Evolutionary conservation across 2,329 filamentous ascomycete species (phyloP), one percentile per base, ranked within the genome.

Genomic region (Macrophomina pseudophaseolina): DNA sequence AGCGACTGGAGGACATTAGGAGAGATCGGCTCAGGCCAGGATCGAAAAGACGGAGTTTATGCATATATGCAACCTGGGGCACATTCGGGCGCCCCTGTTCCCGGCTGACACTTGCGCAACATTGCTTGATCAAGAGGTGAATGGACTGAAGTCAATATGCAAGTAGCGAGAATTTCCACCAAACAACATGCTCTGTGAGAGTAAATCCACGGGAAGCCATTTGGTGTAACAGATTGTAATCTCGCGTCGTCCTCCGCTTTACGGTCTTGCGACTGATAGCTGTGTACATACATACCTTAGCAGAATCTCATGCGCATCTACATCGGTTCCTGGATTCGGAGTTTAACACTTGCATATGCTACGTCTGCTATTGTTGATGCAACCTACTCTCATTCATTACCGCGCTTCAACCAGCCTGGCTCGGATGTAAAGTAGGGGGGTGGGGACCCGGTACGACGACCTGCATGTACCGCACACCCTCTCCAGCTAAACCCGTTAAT

Each of bases 241-340:
- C 16, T 14, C 23, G 4, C 2, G 33, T 38, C 23, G 42, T 30
- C 11, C n/a, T 62, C 32, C n/a, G 30, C 6, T n/a, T 49, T 12
- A 6, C 2, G 14, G 12, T 28, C 30, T 30, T 30, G 44, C 32
- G 32, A 11, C 42, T 62, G 44, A 49, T 18, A 23, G 23, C 23
- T 23, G 23, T 23, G 44, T 6, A 62, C 35, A 32, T 2, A 14
- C 8, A 16, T 4, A 18, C 9, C 42, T 49, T 62, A 44, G 44
- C 58, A 62, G 40, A 49, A 16, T 0, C 11, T 49, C 1, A 38
- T 48, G 42, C 32, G 44, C 16, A 49, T 35, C 28, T 35, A n/a
- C 42, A 35, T 18, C 32, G 44, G 44, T 62, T 62, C 44, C 58
- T 62, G 58, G 44, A 62, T 49, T 11, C 23, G 32, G n/a, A 16